Conservation (phyloP, 257 asterid genomes). For the Schizonepeta tenuifolia region DNA sequence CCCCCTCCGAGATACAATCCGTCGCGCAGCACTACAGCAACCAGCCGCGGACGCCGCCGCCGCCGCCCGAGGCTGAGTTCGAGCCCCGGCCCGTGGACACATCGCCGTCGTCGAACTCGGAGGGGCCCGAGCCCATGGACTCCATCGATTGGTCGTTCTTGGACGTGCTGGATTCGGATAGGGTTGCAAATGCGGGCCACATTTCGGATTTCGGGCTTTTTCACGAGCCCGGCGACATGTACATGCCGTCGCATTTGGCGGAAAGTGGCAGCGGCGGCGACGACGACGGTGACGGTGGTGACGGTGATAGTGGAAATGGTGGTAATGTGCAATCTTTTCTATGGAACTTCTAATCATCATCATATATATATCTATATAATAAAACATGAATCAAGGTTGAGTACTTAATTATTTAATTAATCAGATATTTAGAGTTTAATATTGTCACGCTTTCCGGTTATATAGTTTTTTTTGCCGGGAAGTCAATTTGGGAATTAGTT, state of each 20-base stretch:
- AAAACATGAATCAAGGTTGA: not conserved
- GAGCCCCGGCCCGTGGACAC: not conserved
- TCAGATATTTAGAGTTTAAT: not conserved
- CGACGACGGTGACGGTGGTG: not conserved
- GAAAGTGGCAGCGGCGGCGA: not conserved
- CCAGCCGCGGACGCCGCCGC: not conserved
- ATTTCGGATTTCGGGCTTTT: conserved; percentile 45
- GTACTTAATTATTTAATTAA: not conserved
- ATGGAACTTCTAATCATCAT: conserved; percentile 51
- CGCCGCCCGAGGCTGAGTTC: not conserved
- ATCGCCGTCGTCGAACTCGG: conserved; percentile 30
- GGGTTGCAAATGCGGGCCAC: conserved; percentile 24
- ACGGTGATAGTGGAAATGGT: conserved; percentile 29
- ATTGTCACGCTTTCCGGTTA: conserved; percentile 24
- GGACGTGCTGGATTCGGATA: conserved; percentile 40
- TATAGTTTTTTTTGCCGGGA: conserved; percentile 16
- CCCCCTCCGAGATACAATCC: conserved; percentile 44
- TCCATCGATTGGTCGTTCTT: conserved; percentile 55
- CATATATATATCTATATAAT: too few species aligned
- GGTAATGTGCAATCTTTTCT: conserved; percentile 45
- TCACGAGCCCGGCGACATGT: conserved; percentile 51
- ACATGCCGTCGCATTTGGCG: conserved; percentile 41
- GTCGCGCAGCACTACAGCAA: conserved; percentile 52
- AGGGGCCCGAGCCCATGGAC: conserved; percentile 26
- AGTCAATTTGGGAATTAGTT: conserved; percentile 1